Evolutionary conservation across 2,329 filamentous ascomycete genomes (phyloP).

Genomic region (Exophiala mesophila): DNA sequence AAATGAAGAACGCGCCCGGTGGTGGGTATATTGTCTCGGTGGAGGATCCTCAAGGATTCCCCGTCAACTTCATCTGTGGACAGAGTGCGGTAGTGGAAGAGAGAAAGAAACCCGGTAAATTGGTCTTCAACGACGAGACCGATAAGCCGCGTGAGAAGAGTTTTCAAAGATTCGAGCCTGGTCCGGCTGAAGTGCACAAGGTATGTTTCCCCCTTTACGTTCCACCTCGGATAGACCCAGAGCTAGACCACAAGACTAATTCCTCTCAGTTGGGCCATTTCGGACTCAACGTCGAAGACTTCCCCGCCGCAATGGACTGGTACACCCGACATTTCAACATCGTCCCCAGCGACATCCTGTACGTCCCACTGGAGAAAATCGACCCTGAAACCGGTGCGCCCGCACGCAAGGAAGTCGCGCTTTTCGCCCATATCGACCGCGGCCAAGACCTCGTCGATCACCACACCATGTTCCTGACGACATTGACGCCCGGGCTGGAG

Average conservation of each 20-base stretch:
- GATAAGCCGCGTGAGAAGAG: slow-evolving; percentile 36
- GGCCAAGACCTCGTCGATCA: slow-evolving; percentile 47
- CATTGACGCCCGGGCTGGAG: slow-evolving; percentile 19
- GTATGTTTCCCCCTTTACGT: slow-evolving; percentile 14
- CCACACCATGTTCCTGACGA: slow-evolving; percentile 49
- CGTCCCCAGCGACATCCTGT: slow-evolving; percentile 43
- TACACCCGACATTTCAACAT: slow-evolving; percentile 47
- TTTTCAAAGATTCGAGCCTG: slow-evolving; percentile 42
- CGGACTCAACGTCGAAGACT: slow-evolving; percentile 39
- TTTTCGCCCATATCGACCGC: slow-evolving; percentile 49
- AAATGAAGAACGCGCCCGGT: slow-evolving; percentile 26
- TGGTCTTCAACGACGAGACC: slow-evolving; percentile 35
- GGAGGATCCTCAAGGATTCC: slow-evolving; percentile 28
- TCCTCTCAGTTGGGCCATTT: slow-evolving; percentile 42
- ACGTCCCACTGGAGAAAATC: slow-evolving; percentile 28
- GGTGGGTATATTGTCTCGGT: slow-evolving; percentile 26
- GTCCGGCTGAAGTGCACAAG: slow-evolving; percentile 47
- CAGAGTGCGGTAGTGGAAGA: slow-evolving; percentile 22
- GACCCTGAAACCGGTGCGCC: slow-evolving; percentile 13
- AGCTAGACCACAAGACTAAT: too few species aligned
- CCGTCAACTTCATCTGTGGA: slow-evolving; percentile 26
- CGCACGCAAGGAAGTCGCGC: slow-evolving; percentile 31
- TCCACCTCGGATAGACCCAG: too few species aligned
- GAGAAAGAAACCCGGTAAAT: slow-evolving; percentile 26
- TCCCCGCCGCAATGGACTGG: slow-evolving; percentile 36